Base-by-base conservation (phyloP, 495 filamentous ascomycete genomes). In the Penicillium diatomitis region DNA sequence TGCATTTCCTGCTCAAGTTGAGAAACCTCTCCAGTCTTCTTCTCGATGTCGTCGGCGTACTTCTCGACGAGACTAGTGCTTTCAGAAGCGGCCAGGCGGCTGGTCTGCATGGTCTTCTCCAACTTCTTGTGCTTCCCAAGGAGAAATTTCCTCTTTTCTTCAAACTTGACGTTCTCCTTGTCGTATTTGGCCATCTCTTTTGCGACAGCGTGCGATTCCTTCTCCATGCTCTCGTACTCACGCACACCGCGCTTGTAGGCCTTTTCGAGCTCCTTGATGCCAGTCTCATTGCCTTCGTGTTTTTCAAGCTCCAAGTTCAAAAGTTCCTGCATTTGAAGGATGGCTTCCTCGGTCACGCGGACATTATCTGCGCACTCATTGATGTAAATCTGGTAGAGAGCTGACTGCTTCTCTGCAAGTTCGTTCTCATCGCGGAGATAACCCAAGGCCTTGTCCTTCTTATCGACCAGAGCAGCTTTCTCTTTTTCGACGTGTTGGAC, bases 401-500 rank as follows among this genome's bases (percentile, higher is more conserved):
- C 82, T 9, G 86, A 86, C 63, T 95, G 88, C 64, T 96, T 96
- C 49, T 84, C 71, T 3, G 83, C 80, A 5, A 98, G 72, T 62
- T 98, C 92, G 59, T 98, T 98, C 60, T 97, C 91, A 51, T 95
- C 87, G 33, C 78, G 81, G 51, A 98, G 84, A 60, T 81, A 96
- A 4, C 87, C 82, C 7, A 98, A 64, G 4, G 92, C 92, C 64
- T 90, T 89, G 63, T 97, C 81, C 67, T 97, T 98, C 76, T 96
- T 96, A 58, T 95, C 90, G 64, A 92, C 92, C 35, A 98, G 76
- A 31, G 81, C 71, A 42, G 82, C 87, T 72, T 87, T 95, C 71
- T 98, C 92, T 63, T 97, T 98, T 69, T 98, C 92, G 3, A 98
- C 92, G 61, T 96, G 91, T 69, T 96, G 88, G 5, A 98, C 94